Base-by-base conservation (phyloP, 345 rosid species). In the Salix udensis region DNA sequence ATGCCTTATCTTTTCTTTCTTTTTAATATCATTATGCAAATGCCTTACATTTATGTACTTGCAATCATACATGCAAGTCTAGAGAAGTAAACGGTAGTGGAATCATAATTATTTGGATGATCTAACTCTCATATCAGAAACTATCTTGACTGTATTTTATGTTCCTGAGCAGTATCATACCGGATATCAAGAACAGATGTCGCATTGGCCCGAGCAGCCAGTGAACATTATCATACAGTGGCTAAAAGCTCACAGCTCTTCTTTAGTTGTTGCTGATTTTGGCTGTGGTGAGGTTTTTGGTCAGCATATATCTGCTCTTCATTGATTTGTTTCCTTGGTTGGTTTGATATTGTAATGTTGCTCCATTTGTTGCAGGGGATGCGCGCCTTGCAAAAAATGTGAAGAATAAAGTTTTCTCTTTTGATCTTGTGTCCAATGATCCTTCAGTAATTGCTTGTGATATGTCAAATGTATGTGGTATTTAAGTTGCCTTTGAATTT, bases 101-200 rank as follows among this genome's bases (percentile, higher is more conserved):
- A 2, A 44, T 44, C 16, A 44, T 44, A 11, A 58, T 24, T n/a
- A 58, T 58, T 71, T 31, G 44, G 16, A 44, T 58, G 28, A 26
- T 67, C 6, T 72, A 44, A 26, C 48, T 68, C 40, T 55, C 9
- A 2, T 2, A 8, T 34, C 67, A n/a, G 7, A 44, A 34, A 67
- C 65, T 52, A 31, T 71, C 21, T 46, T 71, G 80, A 80, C 83
- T 80, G 71, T 55, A 28, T 70, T 76, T 84, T 79, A 44, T 76
- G 10, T 58, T 82, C 77, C 74, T 84, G 75, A 67, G n/a, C 85
- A 96, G 99, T 96, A 93, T 88, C 99, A 96, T 83, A 70, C 94
- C 74, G 96, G 99, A 70, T 96, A 96, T 84, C 94, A 92, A 76
- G 91, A 94, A 76, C 98, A 96, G 85, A 96, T 96, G 99, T 84